Evolutionary conservation across 352 stramenopile genomes (phyloP).

Genomic region (Pythium grandisporangium): DNA sequence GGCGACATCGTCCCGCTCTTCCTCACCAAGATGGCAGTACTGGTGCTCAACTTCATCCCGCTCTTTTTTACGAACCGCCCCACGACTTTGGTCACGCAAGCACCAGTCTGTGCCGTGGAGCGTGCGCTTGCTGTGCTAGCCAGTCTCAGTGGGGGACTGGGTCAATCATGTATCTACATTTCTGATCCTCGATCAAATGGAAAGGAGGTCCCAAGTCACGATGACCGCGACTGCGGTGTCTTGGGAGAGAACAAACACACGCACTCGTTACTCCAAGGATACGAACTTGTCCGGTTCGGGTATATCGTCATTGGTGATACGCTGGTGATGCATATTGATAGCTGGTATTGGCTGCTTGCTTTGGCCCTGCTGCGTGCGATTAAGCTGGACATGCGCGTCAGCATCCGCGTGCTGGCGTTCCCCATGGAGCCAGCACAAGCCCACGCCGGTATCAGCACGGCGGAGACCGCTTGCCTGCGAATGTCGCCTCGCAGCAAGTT

Average conservation of each 20-base stretch:
- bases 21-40: slow-evolving; percentile 6
- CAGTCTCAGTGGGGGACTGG: neutral
- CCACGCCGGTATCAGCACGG: no score
- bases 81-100: neutral
- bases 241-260: neutral
- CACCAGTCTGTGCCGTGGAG: neutral
- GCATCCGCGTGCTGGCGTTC: no score
- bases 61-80: neutral
- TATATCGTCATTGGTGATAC: slow-evolving; percentile 7
- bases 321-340: slow-evolving; percentile 1
- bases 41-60: slow-evolving; percentile 6
- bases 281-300: slow-evolving; percentile 10
- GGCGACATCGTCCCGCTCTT: slow-evolving; percentile 11
- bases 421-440: no score
- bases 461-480: no score
- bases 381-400: no score
- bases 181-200: neutral
- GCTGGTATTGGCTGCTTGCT: slow-evolving; percentile 13
- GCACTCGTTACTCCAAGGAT: neutral
- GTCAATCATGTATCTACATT: neutral
- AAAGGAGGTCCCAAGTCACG: neutral
- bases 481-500: no score
- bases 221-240: neutral
- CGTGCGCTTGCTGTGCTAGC: neutral
- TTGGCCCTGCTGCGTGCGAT: no score